Evolutionary conservation across 306 rosid species (phyloP).

Genomic region (Cucurbita ficifolia): DNA sequence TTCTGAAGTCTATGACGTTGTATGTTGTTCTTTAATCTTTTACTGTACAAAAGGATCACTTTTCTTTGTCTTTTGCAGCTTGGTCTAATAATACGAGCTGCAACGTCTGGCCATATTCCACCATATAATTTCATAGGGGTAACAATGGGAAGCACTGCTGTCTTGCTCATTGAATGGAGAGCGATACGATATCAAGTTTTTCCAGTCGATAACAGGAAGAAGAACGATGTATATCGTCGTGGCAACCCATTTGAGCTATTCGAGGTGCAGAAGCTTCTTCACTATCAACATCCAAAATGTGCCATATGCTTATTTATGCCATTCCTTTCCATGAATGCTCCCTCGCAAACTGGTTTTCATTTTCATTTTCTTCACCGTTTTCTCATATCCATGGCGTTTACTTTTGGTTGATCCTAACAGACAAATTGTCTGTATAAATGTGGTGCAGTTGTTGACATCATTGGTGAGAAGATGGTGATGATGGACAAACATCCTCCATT

Average conservation of each 20-base stretch:
- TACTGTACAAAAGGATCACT: no score
- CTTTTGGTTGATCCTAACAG: slow-evolving; percentile 10
- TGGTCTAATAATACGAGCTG: slow-evolving; percentile 58
- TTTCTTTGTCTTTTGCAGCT: slow-evolving; percentile 33
- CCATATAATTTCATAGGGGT: slow-evolving; percentile 44
- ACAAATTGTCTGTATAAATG: not conserved
- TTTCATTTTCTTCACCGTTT: not conserved
- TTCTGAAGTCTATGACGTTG: not conserved
- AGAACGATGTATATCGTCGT: slow-evolving; percentile 62
- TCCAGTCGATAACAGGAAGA: slow-evolving; percentile 41
- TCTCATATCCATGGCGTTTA: not conserved
- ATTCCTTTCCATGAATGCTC: not conserved
- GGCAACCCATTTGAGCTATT: slow-evolving; percentile 87
- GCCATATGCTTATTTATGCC: not conserved
- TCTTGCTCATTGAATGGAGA: slow-evolving; percentile 64
- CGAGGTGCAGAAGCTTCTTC: slow-evolving; percentile 38
- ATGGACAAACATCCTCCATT: not conserved
- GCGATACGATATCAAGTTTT: slow-evolving; percentile 41
- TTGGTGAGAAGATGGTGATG: slow-evolving; percentile 78
- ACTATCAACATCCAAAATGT: not conserved
- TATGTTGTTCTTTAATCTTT: not conserved
- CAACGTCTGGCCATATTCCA: slow-evolving; percentile 42
- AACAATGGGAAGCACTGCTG: slow-evolving; percentile 81
- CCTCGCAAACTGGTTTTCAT: not conserved
- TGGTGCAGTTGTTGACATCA: slow-evolving; percentile 78